Conservation (phyloP, 2,329 filamentous ascomycete species). For the Aureobasidium sp. region DNA sequence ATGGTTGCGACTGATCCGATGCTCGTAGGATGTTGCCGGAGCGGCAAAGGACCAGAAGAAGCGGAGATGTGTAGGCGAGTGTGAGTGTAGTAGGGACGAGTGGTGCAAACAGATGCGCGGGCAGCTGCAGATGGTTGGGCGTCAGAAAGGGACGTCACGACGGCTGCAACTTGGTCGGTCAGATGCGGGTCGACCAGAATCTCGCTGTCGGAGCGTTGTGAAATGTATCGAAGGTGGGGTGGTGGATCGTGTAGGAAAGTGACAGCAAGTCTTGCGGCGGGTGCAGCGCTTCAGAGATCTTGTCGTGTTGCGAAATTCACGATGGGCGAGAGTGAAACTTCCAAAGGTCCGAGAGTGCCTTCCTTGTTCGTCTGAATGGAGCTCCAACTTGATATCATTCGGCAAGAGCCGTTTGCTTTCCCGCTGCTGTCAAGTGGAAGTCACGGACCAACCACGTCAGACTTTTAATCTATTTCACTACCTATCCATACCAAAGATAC, state of each 20-base stretch:
- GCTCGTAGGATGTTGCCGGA: background rate
- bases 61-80: background rate
- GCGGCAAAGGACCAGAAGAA: background rate
- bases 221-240: background rate
- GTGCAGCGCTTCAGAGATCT: slow-evolving; percentile 11
- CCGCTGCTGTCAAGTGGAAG: background rate
- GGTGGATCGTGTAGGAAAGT: background rate
- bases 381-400: slow-evolving; percentile 6
- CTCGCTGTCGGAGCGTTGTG: background rate
- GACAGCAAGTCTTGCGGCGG: background rate
- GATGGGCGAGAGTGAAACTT: background rate
- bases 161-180: slow-evolving; percentile 7
- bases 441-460: background rate
- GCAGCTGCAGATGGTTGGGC: background rate
- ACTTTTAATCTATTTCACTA: background rate
- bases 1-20: background rate
- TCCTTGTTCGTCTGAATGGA: background rate
- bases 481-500: background rate
- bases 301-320: background rate
- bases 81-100: background rate
- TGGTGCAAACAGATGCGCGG: slow-evolving; percentile 5
- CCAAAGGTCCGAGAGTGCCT: background rate
- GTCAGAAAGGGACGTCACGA: background rate
- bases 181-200: slow-evolving; percentile 1
- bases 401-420: background rate